These are phyloP conservation scores for Aspergillus sojae DNA, from an alignment of 2,329 filamentous ascomycete genomes.

Conservation along the genomic window DNA sequence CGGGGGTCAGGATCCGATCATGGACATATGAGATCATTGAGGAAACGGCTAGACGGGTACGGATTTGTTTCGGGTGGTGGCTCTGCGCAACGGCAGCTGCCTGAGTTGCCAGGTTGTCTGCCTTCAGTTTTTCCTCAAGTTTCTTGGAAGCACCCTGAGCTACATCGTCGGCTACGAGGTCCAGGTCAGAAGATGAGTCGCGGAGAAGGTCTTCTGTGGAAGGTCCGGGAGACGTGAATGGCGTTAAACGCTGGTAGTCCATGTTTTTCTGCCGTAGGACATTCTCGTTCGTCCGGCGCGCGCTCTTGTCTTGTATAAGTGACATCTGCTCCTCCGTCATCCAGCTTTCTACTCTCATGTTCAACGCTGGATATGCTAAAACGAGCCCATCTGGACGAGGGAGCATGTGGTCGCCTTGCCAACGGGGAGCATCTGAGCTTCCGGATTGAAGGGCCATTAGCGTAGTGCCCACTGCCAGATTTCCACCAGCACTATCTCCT, in stretches of 20 bases:
- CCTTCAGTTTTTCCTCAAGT: constrained; percentile 32
- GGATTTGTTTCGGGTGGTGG: constrained; percentile 56
- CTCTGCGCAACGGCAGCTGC: constrained; percentile 32
- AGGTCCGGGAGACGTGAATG: constrained; percentile 72
- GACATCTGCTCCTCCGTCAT: constrained; percentile 99
- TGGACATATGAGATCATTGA: constrained; percentile 99
- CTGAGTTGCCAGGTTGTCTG: constrained; percentile 40
- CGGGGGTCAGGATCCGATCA: constrained; percentile 88
- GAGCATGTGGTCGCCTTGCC: constrained; percentile 61
- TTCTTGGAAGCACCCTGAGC: constrained; percentile 25
- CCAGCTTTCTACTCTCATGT: constrained; percentile 98
- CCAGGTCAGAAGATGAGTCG: constrained; percentile 21
- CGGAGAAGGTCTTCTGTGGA: constrained; percentile 66
- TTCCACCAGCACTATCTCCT: constrained; percentile 82
- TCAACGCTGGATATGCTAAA: constrained; percentile 84
- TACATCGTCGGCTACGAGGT: constrained; percentile 20
- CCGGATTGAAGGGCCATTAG: constrained; percentile 86
- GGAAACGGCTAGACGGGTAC: constrained; percentile 87
- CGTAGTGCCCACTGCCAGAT: constrained; percentile 76
- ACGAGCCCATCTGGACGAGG: constrained; percentile 79
- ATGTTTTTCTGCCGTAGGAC: constrained; percentile 83
- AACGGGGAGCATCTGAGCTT: constrained; percentile 58
- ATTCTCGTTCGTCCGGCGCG: constrained; percentile 74
- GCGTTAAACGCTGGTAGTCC: constrained; percentile 81
- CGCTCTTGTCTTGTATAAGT: constrained; percentile 80